Conservation (phyloP, 1,284 basidiomycete species). For the Ustilago bromivora region DNA sequence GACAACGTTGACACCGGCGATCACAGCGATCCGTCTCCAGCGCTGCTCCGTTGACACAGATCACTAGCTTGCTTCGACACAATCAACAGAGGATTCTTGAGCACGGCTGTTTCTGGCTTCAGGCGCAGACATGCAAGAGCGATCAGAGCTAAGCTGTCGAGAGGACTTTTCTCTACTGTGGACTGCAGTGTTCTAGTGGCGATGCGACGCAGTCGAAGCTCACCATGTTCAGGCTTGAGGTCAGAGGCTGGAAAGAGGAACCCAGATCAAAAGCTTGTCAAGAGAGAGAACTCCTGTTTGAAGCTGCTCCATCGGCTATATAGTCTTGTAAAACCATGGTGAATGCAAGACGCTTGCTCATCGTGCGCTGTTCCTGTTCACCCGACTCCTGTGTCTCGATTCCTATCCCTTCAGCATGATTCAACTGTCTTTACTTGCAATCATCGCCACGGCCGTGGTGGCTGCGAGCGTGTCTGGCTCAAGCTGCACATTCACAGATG, state of each 20-base stretch:
- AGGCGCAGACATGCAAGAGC: no score
- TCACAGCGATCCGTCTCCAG: background rate
- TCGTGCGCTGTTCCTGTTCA: background rate
- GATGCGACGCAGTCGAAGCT: background rate
- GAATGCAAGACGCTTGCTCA: background rate
- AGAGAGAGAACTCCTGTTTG: background rate
- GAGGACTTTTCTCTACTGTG: background rate
- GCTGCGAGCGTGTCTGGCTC: background rate
- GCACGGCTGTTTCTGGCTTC: background rate
- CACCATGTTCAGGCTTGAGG: background rate
- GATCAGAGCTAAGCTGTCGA: background rate
- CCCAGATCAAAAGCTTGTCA: background rate
- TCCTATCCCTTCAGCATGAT: background rate
- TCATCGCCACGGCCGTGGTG: background rate
- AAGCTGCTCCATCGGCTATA: background rate
- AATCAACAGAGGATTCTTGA: background rate
- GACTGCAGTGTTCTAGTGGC: background rate
- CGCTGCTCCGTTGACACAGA: background rate
- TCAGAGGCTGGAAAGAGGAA: background rate
- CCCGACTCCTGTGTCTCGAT: background rate
- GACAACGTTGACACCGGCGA: conserved; percentile 1
- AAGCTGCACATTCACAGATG: conserved; percentile 33
- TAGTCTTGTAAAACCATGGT: background rate
- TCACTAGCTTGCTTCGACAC: background rate
- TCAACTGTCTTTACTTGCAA: background rate